Evolutionary conservation across 306 rosid species (phyloP).

Genomic region (Pyrus betulifolia): DNA sequence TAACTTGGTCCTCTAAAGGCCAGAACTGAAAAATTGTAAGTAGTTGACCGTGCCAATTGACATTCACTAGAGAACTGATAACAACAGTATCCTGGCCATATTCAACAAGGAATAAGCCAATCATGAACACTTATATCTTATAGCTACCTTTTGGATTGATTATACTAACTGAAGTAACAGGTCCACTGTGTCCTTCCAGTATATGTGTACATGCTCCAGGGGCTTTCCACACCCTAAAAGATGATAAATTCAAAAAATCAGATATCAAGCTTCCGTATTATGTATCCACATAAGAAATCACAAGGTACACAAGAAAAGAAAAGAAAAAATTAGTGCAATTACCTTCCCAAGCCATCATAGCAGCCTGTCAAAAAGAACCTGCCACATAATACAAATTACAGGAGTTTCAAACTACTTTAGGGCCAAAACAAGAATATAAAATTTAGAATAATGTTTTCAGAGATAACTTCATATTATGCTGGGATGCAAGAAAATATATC

Average conservation of each 20-base stretch:
- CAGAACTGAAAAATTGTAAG: neutral
- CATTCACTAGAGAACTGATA: neutral
- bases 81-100: neutral
- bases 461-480: neutral
- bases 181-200: conserved; percentile 76
- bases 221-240: conserved; percentile 67
- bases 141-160: conserved; percentile 49
- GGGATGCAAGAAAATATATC: neutral
- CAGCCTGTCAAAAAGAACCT: conserved; percentile 96
- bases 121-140: neutral
- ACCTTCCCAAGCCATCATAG: conserved; percentile 90
- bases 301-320: neutral
- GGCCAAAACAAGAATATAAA: neutral
- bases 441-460: neutral
- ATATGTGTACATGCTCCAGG: conserved; percentile 70
- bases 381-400: conserved; percentile 23
- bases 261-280: conserved; percentile 3
- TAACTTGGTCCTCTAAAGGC: neutral
- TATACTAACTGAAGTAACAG: conserved; percentile 60
- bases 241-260: conserved; percentile 1
- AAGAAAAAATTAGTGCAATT: neutral
- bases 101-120: neutral
- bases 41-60: neutral
- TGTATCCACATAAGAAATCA: neutral
- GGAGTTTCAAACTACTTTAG: neutral